Evolutionary conservation across 2,329 filamentous ascomycete genomes (phyloP).

Genomic region (Diatrype stigma): DNA sequence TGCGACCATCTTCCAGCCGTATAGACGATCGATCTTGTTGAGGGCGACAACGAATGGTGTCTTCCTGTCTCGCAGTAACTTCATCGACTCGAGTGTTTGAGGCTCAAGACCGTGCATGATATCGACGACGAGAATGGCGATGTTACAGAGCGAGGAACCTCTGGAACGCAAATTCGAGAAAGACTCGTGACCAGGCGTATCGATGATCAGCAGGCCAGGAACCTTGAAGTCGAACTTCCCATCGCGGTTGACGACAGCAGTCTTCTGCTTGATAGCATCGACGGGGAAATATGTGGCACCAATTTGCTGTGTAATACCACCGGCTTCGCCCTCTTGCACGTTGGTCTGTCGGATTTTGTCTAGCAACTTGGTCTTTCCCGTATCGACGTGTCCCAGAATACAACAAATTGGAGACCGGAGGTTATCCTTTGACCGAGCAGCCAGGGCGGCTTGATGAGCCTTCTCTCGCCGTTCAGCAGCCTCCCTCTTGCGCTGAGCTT

Average conservation of each 20-base stretch:
- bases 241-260: conserved; percentile 86
- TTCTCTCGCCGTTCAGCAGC: conserved; percentile 84
- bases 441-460: conserved; percentile 86
- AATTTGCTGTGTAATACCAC: conserved; percentile 99
- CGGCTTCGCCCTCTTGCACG: conserved; percentile 97
- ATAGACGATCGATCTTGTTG: conserved; percentile 99
- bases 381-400: conserved; percentile 99
- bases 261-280: conserved; percentile 89
- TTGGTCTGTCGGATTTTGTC: conserved; percentile 99
- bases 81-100: conserved; percentile 97
- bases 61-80: conserved; percentile 83
- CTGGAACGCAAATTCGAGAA: conserved; percentile 97
- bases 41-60: conserved; percentile 98
- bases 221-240: conserved; percentile 94
- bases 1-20: conserved; percentile 97
- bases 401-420: conserved; percentile 97
- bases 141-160: conserved; percentile 98
- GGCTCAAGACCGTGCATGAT: conserved; percentile 99
- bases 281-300: conserved; percentile 99
- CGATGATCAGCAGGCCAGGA: conserved; percentile 91
- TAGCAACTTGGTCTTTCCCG: conserved; percentile 97
- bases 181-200: conserved; percentile 99
- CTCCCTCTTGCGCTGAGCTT: conserved; percentile 78
- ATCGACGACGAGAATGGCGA: conserved; percentile 97
- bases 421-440: conserved; percentile 87